phyloP scores from a whole-genome alignment of 345 rosid species.

The Ricinus communis region DNA sequence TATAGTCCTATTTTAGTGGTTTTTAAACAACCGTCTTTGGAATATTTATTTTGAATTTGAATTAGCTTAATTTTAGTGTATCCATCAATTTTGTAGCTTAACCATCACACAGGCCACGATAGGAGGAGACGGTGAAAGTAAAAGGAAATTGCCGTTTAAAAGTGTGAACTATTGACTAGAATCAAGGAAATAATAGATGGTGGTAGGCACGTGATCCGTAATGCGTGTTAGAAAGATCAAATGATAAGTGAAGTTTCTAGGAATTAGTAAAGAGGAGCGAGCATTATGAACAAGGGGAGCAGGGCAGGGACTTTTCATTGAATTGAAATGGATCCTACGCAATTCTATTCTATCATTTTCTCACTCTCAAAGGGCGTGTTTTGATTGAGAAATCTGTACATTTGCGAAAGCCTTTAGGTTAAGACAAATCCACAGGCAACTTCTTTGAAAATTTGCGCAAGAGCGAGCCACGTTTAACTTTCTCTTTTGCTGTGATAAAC shows the following conservation, averaged over 20 bases:
- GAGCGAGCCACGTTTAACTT: too few species aligned
- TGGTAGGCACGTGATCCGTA: background rate
- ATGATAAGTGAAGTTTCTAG: background rate
- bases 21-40: too few species aligned
- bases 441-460: background rate
- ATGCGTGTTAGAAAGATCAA: background rate
- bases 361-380: background rate
- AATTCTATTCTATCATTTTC: background rate
- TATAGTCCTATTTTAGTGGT: too few species aligned
- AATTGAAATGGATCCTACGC: background rate
- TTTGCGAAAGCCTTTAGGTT: background rate
- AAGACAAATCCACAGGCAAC: conserved; percentile 1
- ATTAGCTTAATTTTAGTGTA: too few species aligned
- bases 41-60: too few species aligned
- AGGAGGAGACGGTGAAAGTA: too few species aligned
- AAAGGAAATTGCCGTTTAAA: too few species aligned
- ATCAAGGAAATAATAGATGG: background rate
- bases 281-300: background rate
- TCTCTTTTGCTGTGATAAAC: background rate
- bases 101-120: too few species aligned
- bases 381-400: background rate
- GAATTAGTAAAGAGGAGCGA: background rate
- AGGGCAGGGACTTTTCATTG: background rate
- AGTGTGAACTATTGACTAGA: too few species aligned
- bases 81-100: too few species aligned